These are phyloP conservation scores for Turritis glabra DNA, from an alignment of 345 rosid genomes.

Conservation along the genomic window DNA sequence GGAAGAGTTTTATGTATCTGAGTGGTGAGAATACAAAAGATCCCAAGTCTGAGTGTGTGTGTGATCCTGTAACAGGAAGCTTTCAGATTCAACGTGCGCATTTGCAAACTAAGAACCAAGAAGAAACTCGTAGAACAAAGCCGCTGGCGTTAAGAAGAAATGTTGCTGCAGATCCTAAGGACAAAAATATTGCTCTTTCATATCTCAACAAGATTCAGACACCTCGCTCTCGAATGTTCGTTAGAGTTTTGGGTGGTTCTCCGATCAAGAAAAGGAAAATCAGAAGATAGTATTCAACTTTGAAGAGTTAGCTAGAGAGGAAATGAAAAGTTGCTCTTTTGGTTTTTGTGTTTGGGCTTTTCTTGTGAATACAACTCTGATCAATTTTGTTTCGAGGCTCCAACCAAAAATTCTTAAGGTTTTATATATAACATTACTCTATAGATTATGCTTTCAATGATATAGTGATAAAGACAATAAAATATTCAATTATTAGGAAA, in stretches of 20 bases:
- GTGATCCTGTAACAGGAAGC: constrained; percentile 43
- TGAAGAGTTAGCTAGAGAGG: constrained; percentile 21
- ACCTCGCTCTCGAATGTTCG: constrained; percentile 34
- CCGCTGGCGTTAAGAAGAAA: constrained; percentile 12
- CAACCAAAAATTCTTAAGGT: background rate
- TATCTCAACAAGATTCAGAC: constrained; percentile 33
- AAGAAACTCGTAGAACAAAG: constrained; percentile 1
- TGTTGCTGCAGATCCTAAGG: constrained; percentile 15
- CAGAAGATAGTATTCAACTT: background rate
- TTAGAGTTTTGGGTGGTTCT: constrained; percentile 38
- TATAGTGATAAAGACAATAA: constrained; percentile 10
- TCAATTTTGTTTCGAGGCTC: constrained; percentile 15
- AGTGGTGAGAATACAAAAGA: background rate
- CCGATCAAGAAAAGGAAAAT: background rate
- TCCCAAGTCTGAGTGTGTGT: background rate
- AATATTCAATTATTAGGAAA: constrained; percentile 30
- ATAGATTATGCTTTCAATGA: background rate
- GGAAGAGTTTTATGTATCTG: background rate
- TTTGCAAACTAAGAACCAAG: constrained; percentile 38
- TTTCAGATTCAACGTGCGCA: constrained; percentile 26
- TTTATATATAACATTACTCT: background rate
- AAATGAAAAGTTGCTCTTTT: background rate
- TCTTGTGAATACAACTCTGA: constrained; percentile 16
- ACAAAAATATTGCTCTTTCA: constrained; percentile 46
- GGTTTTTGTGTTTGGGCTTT: background rate